A percentile compares a stretch with the other conserved stretches of the same genome.
Evolutionary conservation across 305 asterid genomes (phyloP).

Genomic region (Coffea humblotiana): DNA sequence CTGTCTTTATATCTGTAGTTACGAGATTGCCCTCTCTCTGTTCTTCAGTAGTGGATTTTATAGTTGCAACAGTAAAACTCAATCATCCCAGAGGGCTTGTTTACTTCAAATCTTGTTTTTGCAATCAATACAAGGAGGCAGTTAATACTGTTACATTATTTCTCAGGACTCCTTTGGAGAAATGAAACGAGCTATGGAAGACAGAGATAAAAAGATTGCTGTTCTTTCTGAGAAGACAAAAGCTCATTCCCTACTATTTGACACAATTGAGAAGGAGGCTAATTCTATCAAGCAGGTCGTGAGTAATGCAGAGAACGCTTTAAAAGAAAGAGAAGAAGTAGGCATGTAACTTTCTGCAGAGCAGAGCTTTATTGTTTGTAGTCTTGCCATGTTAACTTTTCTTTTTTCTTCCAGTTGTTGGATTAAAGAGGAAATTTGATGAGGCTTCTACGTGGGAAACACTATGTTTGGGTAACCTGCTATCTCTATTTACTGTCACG

Average conservation of each 20-base stretch:
- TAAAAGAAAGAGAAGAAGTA: conserved; percentile 40
- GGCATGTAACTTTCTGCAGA: conserved; percentile 32
- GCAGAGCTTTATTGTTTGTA: not conserved
- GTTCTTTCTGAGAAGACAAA: conserved; percentile 38
- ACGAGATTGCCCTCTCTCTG: not conserved
- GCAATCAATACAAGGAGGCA: not conserved
- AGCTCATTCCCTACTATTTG: conserved; percentile 29
- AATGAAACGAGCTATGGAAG: conserved; percentile 39
- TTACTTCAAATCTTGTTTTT: not conserved
- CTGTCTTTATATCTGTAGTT: not conserved
- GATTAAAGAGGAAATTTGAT: conserved; percentile 35
- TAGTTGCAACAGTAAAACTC: not conserved
- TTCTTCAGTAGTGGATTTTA: not conserved
- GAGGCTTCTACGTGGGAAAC: conserved; percentile 37
- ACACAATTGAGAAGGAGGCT: conserved; percentile 40
- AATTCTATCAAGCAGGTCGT: conserved; percentile 36
- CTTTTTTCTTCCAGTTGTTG: conserved; percentile 26
- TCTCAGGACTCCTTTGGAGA: conserved; percentile 38
- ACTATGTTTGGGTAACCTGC: conserved; percentile 37
- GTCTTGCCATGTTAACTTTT: not conserved
- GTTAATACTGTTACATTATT: conserved; percentile 6
- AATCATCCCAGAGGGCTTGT: not conserved
- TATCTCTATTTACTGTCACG: conserved; percentile 7
- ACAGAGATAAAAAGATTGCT: conserved; percentile 32
- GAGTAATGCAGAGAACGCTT: conserved; percentile 25